phyloP scores from a whole-genome alignment of 2,329 filamentous ascomycete genomes.

The Chrysosporium keratinophilum region DNA sequence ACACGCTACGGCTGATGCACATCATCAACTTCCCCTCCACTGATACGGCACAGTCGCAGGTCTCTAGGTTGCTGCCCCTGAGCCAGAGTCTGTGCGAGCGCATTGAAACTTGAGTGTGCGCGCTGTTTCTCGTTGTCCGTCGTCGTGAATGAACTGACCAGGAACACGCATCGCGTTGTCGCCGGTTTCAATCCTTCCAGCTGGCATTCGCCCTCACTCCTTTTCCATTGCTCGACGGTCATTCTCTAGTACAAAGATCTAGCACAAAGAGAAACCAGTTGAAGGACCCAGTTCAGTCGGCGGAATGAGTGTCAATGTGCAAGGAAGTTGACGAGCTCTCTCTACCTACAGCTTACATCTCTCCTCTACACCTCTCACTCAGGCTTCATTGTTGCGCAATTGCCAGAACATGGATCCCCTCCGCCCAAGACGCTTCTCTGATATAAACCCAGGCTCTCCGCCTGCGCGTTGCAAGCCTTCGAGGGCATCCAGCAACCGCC shows the following conservation, averaged over 20 bases:
- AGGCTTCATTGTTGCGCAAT: neutral
- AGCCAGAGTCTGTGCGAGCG: neutral
- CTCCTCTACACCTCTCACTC: neutral
- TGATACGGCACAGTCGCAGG: neutral
- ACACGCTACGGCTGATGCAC: neutral
- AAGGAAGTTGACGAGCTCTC: neutral
- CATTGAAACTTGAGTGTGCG: too few relatives aligned
- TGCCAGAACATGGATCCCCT: neutral
- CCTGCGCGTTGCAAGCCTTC: conserved; percentile 1
- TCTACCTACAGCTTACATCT: neutral
- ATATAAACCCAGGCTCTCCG: neutral
- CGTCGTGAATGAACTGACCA: neutral
- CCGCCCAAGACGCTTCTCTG: neutral
- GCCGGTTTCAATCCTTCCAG: neutral
- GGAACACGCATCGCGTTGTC: neutral
- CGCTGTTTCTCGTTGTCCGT: neutral
- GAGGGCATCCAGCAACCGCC: neutral
- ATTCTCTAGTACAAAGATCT: too few relatives aligned
- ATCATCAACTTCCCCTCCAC: neutral
- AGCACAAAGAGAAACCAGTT: neutral
- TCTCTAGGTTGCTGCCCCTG: neutral
- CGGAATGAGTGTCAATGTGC: neutral
- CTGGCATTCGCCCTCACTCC: neutral
- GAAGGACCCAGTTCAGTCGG: neutral
- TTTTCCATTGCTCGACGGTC: neutral